phyloP scores from a whole-genome alignment of 495 filamentous ascomycete genomes.

The Elasticomyces elasticus region DNA sequence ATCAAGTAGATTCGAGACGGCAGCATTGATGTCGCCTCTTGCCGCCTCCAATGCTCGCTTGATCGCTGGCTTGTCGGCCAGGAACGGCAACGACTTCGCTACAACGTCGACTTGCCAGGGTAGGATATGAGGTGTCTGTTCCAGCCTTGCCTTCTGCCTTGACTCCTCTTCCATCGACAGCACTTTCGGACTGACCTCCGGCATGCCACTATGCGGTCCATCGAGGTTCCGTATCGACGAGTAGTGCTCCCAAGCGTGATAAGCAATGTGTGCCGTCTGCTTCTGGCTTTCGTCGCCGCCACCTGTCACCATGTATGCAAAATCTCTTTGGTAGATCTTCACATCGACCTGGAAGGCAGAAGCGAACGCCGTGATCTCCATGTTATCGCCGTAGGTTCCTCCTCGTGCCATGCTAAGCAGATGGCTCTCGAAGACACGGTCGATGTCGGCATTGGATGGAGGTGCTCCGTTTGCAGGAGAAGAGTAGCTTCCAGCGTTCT shows the following conservation, averaged over 20 bases:
- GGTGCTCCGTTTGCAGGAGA: slow-evolving; percentile 26
- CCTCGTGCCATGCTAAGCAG: slow-evolving; percentile 50
- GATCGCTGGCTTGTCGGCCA: slow-evolving; percentile 45
- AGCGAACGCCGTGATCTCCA: slow-evolving; percentile 62
- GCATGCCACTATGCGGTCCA: slow-evolving; percentile 50
- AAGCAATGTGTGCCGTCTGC: slow-evolving; percentile 53
- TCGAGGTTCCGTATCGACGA: slow-evolving; percentile 57
- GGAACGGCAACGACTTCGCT: slow-evolving; percentile 45
- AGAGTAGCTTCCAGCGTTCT: slow-evolving; percentile 41
- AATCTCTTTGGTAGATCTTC: slow-evolving; percentile 48
- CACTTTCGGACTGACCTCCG: slow-evolving; percentile 33
- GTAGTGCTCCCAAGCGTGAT: slow-evolving; percentile 73
- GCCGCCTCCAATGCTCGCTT: slow-evolving; percentile 49
- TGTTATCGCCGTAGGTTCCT: slow-evolving; percentile 60
- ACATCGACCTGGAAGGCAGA: slow-evolving; percentile 53
- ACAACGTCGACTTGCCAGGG: slow-evolving; percentile 58
- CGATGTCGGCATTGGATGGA: slow-evolving; percentile 48
- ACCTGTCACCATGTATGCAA: slow-evolving; percentile 30
- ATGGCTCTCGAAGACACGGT: slow-evolving; percentile 52
- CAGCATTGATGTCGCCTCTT: slow-evolving; percentile 50
- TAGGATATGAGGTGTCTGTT: slow-evolving; percentile 33
- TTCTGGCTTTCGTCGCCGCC: slow-evolving; percentile 30
- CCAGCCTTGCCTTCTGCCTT: slow-evolving; percentile 31
- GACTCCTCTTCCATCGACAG: slow-evolving; percentile 25
- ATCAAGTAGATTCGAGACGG: slow-evolving; percentile 50